A percentile compares a stretch with the other conserved stretches of the same genome.
These are phyloP conservation scores for Aureobasidium uvarum DNA, from an alignment of 2,329 filamentous ascomycete genomes.

Conservation along the genomic window DNA sequence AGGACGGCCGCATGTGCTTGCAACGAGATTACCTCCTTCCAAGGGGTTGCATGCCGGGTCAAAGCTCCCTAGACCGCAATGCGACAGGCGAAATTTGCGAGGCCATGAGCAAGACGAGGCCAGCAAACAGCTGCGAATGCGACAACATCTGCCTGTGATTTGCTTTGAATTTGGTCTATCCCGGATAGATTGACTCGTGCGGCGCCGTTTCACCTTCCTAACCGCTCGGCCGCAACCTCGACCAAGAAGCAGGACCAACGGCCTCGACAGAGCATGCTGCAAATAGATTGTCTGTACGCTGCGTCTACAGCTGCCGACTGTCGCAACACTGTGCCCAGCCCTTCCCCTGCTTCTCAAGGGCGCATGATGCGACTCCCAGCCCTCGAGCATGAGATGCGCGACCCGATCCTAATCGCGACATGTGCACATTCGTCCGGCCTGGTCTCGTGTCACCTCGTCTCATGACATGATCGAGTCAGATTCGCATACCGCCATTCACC, in stretches of 20 bases:
- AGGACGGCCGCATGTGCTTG: constrained; percentile 23
- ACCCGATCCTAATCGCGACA: not conserved
- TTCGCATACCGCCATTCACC: constrained; percentile 5
- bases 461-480: constrained; percentile 23
- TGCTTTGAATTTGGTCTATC: constrained; percentile 18
- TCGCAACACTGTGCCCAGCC: constrained; percentile 15
- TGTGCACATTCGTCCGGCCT: not conserved
- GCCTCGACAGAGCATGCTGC: constrained; percentile 5
- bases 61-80: not conserved
- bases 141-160: constrained; percentile 12
- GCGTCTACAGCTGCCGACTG: constrained; percentile 2
- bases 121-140: constrained; percentile 8
- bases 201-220: constrained; percentile 22
- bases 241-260: constrained; percentile 11
- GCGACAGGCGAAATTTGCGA: constrained; percentile 16
- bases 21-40: constrained; percentile 24
- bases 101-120: constrained; percentile 1
- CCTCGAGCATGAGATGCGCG: constrained; percentile 14
- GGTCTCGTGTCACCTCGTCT: constrained; percentile 3
- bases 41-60: constrained; percentile 18
- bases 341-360: constrained; percentile 20
- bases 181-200: constrained; percentile 24
- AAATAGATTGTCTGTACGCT: constrained; percentile 19
- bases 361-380: constrained; percentile 12
- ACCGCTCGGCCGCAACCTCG: constrained; percentile 19